Conservation (phyloP, 768 basidiomycete species). For the Tricholoma saponaceum region DNA sequence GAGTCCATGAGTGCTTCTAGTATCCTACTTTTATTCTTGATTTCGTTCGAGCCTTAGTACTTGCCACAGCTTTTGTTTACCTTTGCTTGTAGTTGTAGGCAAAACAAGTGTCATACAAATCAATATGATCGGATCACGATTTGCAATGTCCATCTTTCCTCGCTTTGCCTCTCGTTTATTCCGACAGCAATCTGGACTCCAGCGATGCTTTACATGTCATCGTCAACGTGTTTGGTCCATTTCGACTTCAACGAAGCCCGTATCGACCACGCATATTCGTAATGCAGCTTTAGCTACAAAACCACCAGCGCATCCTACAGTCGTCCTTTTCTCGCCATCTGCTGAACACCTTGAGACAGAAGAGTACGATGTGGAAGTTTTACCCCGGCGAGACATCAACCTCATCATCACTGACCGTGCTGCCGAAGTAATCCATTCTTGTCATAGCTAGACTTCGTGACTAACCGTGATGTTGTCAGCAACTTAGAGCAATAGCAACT, state of each 20-base stretch:
- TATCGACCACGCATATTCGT: constrained; percentile 16
- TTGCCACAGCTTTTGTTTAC: constrained; percentile 8
- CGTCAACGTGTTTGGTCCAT: not conserved
- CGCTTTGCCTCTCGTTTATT: constrained; percentile 10
- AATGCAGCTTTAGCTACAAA: constrained; percentile 36
- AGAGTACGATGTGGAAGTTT: constrained; percentile 59
- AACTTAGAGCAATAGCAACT: constrained; percentile 69
- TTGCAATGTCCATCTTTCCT: constrained; percentile 8
- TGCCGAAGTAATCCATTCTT: constrained; percentile 54
- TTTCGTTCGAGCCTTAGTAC: constrained; percentile 22
- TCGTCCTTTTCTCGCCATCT: constrained; percentile 48
- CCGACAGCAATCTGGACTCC: constrained; percentile 6
- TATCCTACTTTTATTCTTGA: constrained; percentile 20
- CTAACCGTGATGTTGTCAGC: constrained; percentile 39
- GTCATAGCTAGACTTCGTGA: not conserved
- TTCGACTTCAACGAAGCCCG: constrained; percentile 10
- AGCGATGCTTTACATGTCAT: not conserved
- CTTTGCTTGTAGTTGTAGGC: not conserved
- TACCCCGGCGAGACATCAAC: constrained; percentile 48
- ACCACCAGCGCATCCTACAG: constrained; percentile 42
- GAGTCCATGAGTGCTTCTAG: constrained; percentile 22
- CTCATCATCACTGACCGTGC: constrained; percentile 69
- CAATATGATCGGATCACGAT: too few species aligned
- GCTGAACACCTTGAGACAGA: constrained; percentile 50
- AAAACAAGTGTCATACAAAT: too few species aligned